Evolutionary conservation across 495 filamentous ascomycete genomes (phyloP), one percentile per base, ranked within the genome.

Genomic region (Tirmania nivea): DNA sequence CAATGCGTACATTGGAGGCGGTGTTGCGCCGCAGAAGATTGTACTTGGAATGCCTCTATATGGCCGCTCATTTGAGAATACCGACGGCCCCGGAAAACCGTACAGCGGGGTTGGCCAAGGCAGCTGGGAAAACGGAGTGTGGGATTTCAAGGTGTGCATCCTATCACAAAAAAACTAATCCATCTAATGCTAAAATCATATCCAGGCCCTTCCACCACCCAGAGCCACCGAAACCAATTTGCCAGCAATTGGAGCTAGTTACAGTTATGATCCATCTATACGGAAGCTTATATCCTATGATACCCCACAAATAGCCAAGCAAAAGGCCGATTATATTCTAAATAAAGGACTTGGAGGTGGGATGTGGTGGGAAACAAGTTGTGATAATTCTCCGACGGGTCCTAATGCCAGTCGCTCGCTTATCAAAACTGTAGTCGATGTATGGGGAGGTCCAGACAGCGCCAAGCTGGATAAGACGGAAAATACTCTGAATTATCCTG

Each of bases 351-450:
- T 94, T 8, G 86, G 83, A 3, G 86, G 88, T 11, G 79, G 74
- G 0, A 89, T 94, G 77, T 94, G 84, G 75, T 95, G 88, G 87
- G 87, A 94, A 68, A 78, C 76, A 21, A 83, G 77, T 63, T 78
- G 76, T 21, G 88, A 94, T 63, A 80, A 74, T 63, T 58, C 61
- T 17, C 55, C 63, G 14, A 60, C 49, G 0, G 76, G 72, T 1
- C 68, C 69, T 5, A 31, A 31, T 31, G 39, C 14, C 17, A 45
- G 9, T 14, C 71, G 70, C 37, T 82, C 81, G 62, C 62, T 88
- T 67, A 76, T 89, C 47, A 70, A 69, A 20, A 77, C 72, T 9
- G 69, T 81, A 54, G 75, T 78, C 14, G 70, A 74, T 31, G 60
- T 60, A 0, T 63, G 76, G n/a, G 74, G 71, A 49, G 71, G 77